These are phyloP conservation scores for Geranium incanum DNA, from an alignment of 441 rosid genomes.

Conservation along the genomic window DNA sequence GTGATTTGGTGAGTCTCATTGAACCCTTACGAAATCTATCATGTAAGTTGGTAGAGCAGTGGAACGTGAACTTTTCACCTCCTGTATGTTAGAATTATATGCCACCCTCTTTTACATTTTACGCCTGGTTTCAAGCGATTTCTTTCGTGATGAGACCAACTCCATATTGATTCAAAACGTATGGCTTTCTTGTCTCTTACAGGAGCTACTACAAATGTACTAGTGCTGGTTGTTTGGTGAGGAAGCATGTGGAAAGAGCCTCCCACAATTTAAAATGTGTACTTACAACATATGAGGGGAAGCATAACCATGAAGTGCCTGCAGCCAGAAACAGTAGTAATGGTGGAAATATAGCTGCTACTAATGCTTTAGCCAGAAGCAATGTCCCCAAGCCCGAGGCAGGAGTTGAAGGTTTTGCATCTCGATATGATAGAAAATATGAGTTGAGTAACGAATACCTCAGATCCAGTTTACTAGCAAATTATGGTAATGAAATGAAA, in stretches of 20 bases:
- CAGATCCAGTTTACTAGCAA: slow-evolving; percentile 33
- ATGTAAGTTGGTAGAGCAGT: background rate
- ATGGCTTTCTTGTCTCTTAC: slow-evolving; percentile 11
- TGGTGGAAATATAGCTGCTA: slow-evolving; percentile 21
- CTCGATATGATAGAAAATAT: slow-evolving; percentile 35
- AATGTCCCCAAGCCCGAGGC: slow-evolving; percentile 30
- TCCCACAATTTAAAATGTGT: slow-evolving; percentile 49
- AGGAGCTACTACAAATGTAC: slow-evolving; percentile 80
- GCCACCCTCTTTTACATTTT: no score
- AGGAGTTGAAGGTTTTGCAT: slow-evolving; percentile 33
- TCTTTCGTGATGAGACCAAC: background rate
- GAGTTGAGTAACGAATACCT: slow-evolving; percentile 29
- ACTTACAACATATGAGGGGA: slow-evolving; percentile 55
- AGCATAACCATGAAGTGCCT: slow-evolving; percentile 65
- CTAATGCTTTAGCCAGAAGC: slow-evolving; percentile 28
- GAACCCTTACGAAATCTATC: no score
- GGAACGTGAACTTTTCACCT: background rate
- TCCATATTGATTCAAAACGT: background rate
- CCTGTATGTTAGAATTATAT: background rate
- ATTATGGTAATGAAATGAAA: slow-evolving; percentile 21
- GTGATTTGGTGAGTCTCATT: no score
- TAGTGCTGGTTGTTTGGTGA: slow-evolving; percentile 49
- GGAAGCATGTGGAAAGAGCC: slow-evolving; percentile 72
- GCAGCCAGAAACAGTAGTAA: slow-evolving; percentile 49
- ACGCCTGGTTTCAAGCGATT: no score